Base-by-base conservation (phyloP, 23 red algal species). In the Gracilaria gracilis region DNA sequence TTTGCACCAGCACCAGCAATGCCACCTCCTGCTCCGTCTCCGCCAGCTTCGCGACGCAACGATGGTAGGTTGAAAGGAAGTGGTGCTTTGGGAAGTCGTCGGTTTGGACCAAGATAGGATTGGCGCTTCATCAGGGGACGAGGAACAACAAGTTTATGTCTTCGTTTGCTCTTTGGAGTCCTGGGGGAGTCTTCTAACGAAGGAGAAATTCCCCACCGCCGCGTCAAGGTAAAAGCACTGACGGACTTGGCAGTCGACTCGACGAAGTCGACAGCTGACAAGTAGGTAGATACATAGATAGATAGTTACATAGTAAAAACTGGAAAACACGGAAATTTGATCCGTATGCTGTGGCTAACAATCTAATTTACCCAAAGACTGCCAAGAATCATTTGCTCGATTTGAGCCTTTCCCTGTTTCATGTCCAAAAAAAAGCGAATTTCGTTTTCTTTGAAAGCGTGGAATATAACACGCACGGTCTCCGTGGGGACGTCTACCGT, bases 1-100 rank as follows among this genome's bases (percentile, higher is more conserved):
- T 92, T 92, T 25, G 89, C 89, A 24, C 89, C 89, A 12, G 89
- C 80, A 71, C 79, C 89, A 46, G 89, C 89, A 13, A 92, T 92
- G 34, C 80, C 79, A 62, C 89, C 89, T 37, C 67, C 80, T 51
- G 89, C 89, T 73, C 61, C 59, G 29, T 82, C 64, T 23, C 50
- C 79, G 29, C 89, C 89, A 29, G 77, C 40, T 77, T 92, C 89
- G 20, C 89, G 89, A 54, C 69, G 59, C 58, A 83, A 55, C 12
- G 89, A 92, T 31, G 89, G 89, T 20, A 92, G 53, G 64, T 74
- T 92, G 53, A 92, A 92, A 0, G 89, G 89, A 2, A 77, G 50
- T 47, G 89, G 89, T 27, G 79, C 78, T 55, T 79, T 73, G 6
- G 89, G 89, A 51, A 73, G 27, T 54, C 57, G 61, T 57, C 82